These are phyloP conservation scores for Pugionium dolabratum DNA, from an alignment of 345 rosid genomes.

Conservation along the genomic window DNA sequence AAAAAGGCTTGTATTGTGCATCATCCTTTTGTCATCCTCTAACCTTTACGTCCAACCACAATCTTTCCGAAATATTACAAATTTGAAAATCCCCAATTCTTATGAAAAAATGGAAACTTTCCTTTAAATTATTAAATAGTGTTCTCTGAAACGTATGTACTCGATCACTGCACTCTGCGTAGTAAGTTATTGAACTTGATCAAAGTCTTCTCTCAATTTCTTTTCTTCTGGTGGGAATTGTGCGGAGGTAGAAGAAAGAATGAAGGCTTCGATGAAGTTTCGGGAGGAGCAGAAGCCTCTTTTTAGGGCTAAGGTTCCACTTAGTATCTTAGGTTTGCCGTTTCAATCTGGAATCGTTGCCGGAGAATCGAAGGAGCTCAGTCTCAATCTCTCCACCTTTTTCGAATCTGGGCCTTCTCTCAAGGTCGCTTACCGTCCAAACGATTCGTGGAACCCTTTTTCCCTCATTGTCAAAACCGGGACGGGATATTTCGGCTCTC, in stretches of 20 bases:
- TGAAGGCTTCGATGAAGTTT: conserved; percentile 94
- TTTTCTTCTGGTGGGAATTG: background rate
- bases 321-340: conserved; percentile 73
- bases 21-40: background rate
- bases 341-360: conserved; percentile 91
- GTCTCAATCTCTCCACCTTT: conserved; percentile 73
- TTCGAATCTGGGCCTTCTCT: conserved; percentile 85
- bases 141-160: background rate
- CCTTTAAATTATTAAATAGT: background rate
- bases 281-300: conserved; percentile 88
- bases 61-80: background rate
- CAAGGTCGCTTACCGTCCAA: conserved; percentile 88
- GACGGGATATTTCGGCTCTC: conserved; percentile 80
- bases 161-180: conserved; percentile 13
- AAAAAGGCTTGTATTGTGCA: background rate
- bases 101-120: background rate
- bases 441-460: conserved; percentile 83
- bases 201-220: background rate
- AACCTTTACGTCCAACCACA: conserved; percentile 15
- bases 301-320: conserved; percentile 77
- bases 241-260: conserved; percentile 25
- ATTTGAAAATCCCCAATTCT: background rate
- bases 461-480: conserved; percentile 86
- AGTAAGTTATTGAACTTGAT: background rate
- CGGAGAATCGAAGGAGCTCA: conserved; percentile 83